Evolutionary conservation across 2,329 filamentous ascomycete species (phyloP), one percentile per base, ranked within the genome.

Genomic region (Lasiodiplodia sp.): DNA sequence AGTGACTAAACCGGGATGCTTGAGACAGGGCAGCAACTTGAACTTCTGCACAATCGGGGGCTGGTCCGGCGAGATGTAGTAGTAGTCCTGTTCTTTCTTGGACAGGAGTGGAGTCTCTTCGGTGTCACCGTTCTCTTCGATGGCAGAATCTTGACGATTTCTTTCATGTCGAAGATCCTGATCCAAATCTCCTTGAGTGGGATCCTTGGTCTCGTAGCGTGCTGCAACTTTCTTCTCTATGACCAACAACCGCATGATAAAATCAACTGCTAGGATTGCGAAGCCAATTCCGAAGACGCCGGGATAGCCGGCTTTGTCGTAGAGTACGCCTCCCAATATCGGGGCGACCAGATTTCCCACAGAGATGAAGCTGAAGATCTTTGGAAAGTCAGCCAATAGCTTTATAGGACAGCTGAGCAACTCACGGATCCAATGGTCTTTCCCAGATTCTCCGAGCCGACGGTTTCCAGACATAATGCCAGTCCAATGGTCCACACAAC

Each of bases 191-290:
- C 53, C 65, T 18, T 34, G 38, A 18, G 53, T 60, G 12, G 53
- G 66, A 31, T 67, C 66, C 6, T 62, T 49, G 23, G 44, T 67
- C 23, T 60, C 66, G 40, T 67, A 67, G 49, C 66, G 40, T 10
- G 55, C 66, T 7, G 87, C 87, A 1, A 84, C 82, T 73, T 87
- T 88, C 77, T 89, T 89, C 76, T 91, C 89, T n/a, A 91, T 83
- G 65, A 91, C 82, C 3, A 87, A 74, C 0, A 88, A 72, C 16
- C 89, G 84, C 83, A 90, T 85, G 28, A 86, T 69, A 69, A 91
- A 86, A 75, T 91, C 89, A 21, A 90, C 69, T 0, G 73, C 82
- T 2, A 91, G 75, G 6, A 91, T 76, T 0, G 80, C 84, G 57
- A 87, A 82, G 0, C 83, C 85, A 21, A 90, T 78, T 0, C 83